Evolutionary conservation across 2,329 filamentous ascomycete genomes (phyloP).

Genomic region (Cercospora sojina): DNA sequence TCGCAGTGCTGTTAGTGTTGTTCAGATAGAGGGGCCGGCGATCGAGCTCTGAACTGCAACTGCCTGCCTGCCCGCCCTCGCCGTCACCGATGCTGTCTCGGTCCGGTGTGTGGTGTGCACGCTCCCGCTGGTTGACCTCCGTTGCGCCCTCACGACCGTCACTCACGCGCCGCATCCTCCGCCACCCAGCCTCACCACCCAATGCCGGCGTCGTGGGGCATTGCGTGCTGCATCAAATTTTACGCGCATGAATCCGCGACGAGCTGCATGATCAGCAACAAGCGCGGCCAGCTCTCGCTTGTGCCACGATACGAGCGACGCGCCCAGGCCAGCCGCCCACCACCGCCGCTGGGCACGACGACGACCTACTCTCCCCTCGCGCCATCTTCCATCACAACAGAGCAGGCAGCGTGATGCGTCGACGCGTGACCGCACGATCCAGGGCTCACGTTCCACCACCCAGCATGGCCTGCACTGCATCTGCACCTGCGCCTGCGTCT

Average conservation of each 20-base stretch:
- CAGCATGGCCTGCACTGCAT: background rate
- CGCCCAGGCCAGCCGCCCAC: background rate
- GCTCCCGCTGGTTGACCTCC: background rate
- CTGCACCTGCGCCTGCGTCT: background rate
- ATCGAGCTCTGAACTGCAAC: background rate
- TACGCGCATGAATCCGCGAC: background rate
- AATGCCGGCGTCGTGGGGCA: conserved; percentile 1
- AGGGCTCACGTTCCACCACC: background rate
- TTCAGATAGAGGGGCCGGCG: background rate
- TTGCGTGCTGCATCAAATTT: conserved; percentile 1
- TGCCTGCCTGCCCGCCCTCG: background rate
- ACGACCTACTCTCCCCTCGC: background rate
- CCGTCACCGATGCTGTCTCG: background rate
- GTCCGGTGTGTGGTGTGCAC: background rate
- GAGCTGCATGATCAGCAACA: background rate
- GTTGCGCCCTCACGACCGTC: background rate
- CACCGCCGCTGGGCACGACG: background rate
- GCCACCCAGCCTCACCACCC: background rate
- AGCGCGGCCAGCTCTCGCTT: background rate
- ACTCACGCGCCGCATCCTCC: background rate
- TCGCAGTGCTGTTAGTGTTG: background rate
- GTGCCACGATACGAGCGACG: background rate
- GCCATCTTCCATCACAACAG: background rate
- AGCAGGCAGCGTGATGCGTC: background rate
- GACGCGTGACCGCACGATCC: conserved; percentile 1